phyloP scores from a whole-genome alignment of 805 yeast genomes.

The Yarrowia sp. region DNA sequence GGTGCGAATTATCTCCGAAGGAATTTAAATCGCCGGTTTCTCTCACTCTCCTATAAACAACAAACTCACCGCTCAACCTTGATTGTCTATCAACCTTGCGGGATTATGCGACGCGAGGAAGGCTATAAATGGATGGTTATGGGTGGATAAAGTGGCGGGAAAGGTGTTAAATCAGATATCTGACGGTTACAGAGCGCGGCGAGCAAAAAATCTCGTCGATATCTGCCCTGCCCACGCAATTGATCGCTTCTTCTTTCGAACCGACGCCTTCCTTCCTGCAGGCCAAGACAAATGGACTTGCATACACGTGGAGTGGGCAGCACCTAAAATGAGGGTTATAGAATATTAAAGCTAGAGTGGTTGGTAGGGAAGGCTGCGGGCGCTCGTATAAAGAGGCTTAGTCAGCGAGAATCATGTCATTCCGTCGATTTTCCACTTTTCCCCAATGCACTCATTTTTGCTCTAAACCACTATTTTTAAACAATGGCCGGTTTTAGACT shows the following conservation, averaged over 20 bases:
- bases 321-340: neutral
- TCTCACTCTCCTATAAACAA: neutral
- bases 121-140: neutral
- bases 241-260: neutral
- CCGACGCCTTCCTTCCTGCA: constrained; percentile 3
- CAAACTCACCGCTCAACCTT: neutral
- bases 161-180: neutral
- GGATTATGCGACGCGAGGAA: constrained; percentile 4
- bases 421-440: no score
- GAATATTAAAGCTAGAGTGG: neutral
- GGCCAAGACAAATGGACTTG: constrained; percentile 14
- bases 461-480: no score
- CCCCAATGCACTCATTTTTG: no score
- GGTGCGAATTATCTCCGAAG: neutral
- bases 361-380: no score
- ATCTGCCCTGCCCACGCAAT: neutral
- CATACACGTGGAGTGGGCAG: constrained; percentile 22
- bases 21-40: constrained; percentile 3
- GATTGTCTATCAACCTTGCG: constrained; percentile 22
- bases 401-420: no score
- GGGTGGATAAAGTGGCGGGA: neutral
- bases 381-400: no score
- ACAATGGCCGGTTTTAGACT: neutral
- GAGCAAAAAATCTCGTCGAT: neutral
- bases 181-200: neutral